phyloP scores from a whole-genome alignment of 2,329 filamentous ascomycete species.

The Raffaelea deltoideospora region DNA sequence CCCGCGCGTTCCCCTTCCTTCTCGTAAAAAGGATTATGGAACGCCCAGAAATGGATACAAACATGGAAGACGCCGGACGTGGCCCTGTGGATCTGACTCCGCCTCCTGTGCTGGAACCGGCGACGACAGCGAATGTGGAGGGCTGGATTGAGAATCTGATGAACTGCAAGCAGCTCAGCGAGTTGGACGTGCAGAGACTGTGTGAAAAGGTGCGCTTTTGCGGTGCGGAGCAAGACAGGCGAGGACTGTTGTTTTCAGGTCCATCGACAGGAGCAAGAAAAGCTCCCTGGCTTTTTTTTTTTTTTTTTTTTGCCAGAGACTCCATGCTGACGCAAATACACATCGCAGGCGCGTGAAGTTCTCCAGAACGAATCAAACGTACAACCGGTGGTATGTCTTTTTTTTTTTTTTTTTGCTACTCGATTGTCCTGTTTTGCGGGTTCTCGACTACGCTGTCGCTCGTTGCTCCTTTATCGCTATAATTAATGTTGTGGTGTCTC shows the following conservation, averaged over 20 bases:
- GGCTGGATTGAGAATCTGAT: conserved; percentile 98
- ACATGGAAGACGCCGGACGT: conserved; percentile 96
- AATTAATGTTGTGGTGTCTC: too few species aligned
- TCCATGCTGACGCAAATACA: conserved; percentile 18
- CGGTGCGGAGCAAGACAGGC: too few species aligned
- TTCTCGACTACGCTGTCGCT: too few species aligned
- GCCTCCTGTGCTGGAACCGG: conserved; percentile 54
- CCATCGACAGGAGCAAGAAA: too few species aligned
- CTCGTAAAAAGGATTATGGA: not conserved
- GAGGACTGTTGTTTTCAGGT: too few species aligned
- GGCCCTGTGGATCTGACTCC: conserved; percentile 66
- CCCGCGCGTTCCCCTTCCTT: not conserved
- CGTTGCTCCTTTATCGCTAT: not conserved
- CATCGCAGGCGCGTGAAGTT: conserved; percentile 71
- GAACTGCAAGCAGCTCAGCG: conserved; percentile 94
- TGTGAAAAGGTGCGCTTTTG: conserved; percentile 80
- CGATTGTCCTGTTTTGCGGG: too few species aligned
- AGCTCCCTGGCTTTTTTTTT: too few species aligned
- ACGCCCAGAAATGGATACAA: conserved; percentile 64
- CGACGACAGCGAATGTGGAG: conserved; percentile 83
- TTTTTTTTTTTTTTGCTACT: not conserved
- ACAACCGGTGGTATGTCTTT: conserved; percentile 72
- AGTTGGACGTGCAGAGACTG: conserved; percentile 86
- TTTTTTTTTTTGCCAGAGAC: too few species aligned
- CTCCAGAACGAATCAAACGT: conserved; percentile 97